Percentiles rank a stretch among this genome's conserved stretches.
Conservation (phyloP, 31 red algal species). For the Asparagopsis taxiformis region DNA sequence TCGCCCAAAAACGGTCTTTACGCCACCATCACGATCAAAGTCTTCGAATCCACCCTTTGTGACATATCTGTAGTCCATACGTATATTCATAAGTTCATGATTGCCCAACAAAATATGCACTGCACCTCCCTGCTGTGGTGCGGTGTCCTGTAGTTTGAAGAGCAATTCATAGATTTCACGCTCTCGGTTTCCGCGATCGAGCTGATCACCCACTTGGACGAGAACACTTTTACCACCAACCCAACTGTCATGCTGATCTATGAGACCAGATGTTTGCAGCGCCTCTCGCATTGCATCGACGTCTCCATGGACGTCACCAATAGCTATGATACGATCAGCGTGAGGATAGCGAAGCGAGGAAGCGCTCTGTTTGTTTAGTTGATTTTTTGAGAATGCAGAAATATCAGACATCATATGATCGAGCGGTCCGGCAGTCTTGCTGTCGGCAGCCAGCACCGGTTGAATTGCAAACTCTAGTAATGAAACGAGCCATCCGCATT, state of each 20-base stretch:
- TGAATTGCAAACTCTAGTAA: no score
- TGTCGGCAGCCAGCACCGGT: no score
- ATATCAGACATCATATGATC: no score
- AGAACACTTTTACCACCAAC: slow-evolving; percentile 76
- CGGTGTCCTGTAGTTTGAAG: slow-evolving; percentile 69
- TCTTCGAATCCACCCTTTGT: slow-evolving; percentile 82
- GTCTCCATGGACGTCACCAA: slow-evolving; percentile 98
- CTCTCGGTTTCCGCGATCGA: slow-evolving; percentile 92
- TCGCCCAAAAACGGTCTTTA: slow-evolving; percentile 4
- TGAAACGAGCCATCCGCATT: no score
- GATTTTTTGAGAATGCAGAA: no score
- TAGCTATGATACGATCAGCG: slow-evolving; percentile 73
- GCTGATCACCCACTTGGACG: slow-evolving; percentile 90
- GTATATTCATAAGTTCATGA: slow-evolving; percentile 94
- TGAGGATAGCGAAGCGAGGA: slow-evolving; percentile 25
- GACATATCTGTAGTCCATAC: slow-evolving; percentile 93
- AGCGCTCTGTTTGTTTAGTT: no score
- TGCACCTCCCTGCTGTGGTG: slow-evolving; percentile 68
- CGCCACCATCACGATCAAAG: slow-evolving; percentile 47
- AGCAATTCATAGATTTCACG: slow-evolving; percentile 74
- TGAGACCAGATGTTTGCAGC: slow-evolving; percentile 51
- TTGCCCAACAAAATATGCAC: slow-evolving; percentile 93
- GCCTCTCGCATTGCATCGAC: slow-evolving; percentile 60
- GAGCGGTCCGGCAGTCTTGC: no score
- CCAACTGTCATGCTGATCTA: slow-evolving; percentile 70